Evolutionary conservation across 148 eudicot genomes (phyloP).

Genomic region (Camellia granthamiana): DNA sequence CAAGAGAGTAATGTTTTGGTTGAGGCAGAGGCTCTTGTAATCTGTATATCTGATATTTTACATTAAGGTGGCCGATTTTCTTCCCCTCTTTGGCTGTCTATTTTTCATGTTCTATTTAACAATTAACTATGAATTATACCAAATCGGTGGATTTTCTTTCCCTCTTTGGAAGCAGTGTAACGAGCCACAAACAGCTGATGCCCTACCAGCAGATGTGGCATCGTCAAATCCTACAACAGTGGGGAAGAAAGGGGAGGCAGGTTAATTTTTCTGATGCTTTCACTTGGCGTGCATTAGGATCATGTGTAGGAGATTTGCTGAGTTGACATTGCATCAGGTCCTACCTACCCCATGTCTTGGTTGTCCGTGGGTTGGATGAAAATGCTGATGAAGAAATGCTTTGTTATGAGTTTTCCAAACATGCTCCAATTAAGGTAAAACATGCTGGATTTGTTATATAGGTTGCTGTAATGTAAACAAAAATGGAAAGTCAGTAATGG

Average conservation of each 20-base stretch:
- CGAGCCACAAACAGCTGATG: too few species aligned
- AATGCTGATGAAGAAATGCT: slow-evolving; percentile 99
- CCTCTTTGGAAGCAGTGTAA: too few species aligned
- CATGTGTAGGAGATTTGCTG: slow-evolving; percentile 4
- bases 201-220: neutral
- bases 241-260: slow-evolving; percentile 91
- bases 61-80: too few species aligned
- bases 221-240: slow-evolving; percentile 54
- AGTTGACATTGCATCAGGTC: slow-evolving; percentile 50
- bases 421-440: slow-evolving; percentile 50
- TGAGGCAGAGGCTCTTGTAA: neutral
- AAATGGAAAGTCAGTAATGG: too few species aligned
- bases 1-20: too few species aligned
- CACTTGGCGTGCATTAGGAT: too few species aligned
- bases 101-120: too few species aligned
- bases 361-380: slow-evolving; percentile 98
- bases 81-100: too few species aligned
- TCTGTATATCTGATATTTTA: neutral
- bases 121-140: too few species aligned
- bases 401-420: slow-evolving; percentile 96
- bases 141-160: too few species aligned
- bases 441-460: neutral
- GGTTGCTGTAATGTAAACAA: too few species aligned
- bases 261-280: slow-evolving; percentile 41
- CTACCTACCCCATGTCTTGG: slow-evolving; percentile 96